Base-by-base conservation (phyloP, 106 monocot genomes). In the Chionographis japonica region DNA sequence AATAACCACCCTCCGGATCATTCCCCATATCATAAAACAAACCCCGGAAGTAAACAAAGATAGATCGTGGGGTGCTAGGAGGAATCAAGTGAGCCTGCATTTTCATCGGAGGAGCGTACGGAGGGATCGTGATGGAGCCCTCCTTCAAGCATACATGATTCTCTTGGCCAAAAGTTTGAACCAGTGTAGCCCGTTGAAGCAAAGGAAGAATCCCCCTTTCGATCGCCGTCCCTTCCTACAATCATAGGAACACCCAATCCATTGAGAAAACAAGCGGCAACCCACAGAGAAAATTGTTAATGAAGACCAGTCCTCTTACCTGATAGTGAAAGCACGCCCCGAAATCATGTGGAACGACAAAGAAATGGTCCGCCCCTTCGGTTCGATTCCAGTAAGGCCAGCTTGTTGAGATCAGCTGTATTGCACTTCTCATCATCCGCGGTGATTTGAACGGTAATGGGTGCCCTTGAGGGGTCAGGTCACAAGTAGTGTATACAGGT, bases 301-400 rank as follows among this genome's bases (percentile, higher is more conserved):
- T 5, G 46, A 5, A 46, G 2, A 10, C 8, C 46, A 46, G 27
- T 46, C 46, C 9, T 46, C 46, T 46, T 51, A 80, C 87, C 71
- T 83, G 83, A 74, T 80, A 87, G 56, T 87, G 87, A 62, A 87
- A 87, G 71, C 87, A 87, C 35, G 87, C 87, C 8, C 70, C 87
- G 60, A 83, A 87, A 57, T 87, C 87, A 84, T 87, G 87, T 6
- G 87, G 87, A 52, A 80, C 83, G 63, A 83, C 74, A 61, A 87
- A 87, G 52, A 87, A 87, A 66, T 87, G 87, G 54, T 86, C 79
- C 1, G 86, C 82, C 8, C 86, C 86, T 54, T 86, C 86, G 0
- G 83, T 83, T 50, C 77, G 69, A 71, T 87, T 87, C 87, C 87
- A 87, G 50, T 72, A 87, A 43, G 87, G 87, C 83, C 83, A 87